Conservation (phyloP, 2,329 filamentous ascomycete genomes). For the Cadophora gregata region DNA sequence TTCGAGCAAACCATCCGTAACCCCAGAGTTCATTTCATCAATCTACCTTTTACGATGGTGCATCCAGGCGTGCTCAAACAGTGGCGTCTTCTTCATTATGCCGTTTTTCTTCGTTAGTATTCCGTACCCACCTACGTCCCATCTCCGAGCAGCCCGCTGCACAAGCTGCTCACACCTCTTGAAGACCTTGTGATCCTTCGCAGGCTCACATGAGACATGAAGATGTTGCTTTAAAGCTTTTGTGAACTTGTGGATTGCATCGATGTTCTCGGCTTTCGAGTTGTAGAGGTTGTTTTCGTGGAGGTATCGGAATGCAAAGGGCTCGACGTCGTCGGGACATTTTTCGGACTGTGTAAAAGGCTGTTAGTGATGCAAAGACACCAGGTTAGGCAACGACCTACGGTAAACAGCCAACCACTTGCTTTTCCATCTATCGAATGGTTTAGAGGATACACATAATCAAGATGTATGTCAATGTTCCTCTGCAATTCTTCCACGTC, state of each 20-base stretch:
- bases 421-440: conserved; percentile 3
- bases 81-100: neutral
- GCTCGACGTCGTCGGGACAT: conserved; percentile 13
- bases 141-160: conserved; percentile 2
- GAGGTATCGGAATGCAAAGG: conserved; percentile 13
- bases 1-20: conserved; percentile 6
- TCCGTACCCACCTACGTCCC: conserved; percentile 13
- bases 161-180: conserved; percentile 11
- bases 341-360: neutral
- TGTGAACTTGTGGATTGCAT: conserved; percentile 3
- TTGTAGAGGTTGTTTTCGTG: conserved; percentile 15
- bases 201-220: neutral
- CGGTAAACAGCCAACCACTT: conserved; percentile 10
- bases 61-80: conserved; percentile 15
- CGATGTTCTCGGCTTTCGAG: conserved; percentile 14
- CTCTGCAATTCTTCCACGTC: neutral
- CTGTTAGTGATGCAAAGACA: neutral
- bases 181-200: conserved; percentile 9
- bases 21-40: neutral
- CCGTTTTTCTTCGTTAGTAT: conserved; percentile 1
- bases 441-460: conserved; percentile 9
- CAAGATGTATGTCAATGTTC: conserved; percentile 7
- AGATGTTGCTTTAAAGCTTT: conserved; percentile 4
- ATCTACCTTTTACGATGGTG: conserved; percentile 10
- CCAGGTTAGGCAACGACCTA: neutral